Conservation (phyloP, 352 stramenopile genomes). For the Pythium utonaiense region DNA sequence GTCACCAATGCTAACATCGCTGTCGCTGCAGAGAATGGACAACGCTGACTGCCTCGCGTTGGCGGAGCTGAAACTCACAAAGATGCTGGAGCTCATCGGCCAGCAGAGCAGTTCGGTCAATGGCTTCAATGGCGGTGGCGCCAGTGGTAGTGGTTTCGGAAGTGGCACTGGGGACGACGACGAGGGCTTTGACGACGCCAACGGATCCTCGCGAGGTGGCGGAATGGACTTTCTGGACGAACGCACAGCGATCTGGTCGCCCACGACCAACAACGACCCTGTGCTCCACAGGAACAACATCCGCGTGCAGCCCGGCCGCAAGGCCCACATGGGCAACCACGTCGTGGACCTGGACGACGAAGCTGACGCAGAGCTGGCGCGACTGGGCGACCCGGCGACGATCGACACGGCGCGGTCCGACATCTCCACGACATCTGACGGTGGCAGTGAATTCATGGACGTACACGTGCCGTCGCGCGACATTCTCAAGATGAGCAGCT, state of each 20-base stretch:
- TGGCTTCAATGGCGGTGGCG: constrained; percentile 41
- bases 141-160: constrained; percentile 28
- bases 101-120: constrained; percentile 62
- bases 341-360: constrained; percentile 30
- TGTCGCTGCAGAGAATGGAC: constrained; percentile 32
- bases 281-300: constrained; percentile 81
- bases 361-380: background rate
- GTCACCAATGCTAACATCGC: background rate
- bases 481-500: constrained; percentile 88
- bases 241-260: constrained; percentile 54
- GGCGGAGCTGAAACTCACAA: constrained; percentile 72
- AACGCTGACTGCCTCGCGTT: constrained; percentile 52
- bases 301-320: constrained; percentile 39
- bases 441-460: constrained; percentile 35
- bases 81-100: constrained; percentile 74
- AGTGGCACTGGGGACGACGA: constrained; percentile 27
- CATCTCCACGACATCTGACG: background rate
- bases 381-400: background rate
- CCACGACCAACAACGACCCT: constrained; percentile 64
- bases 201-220: constrained; percentile 23
- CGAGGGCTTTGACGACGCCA: constrained; percentile 19
- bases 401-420: constrained; percentile 26
- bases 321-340: constrained; percentile 6
- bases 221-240: constrained; percentile 43
- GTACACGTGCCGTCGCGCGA: constrained; percentile 68